These are phyloP conservation scores for Cylindrotheca closterium DNA, from an alignment of 108 stramenopile genomes.

Conservation along the genomic window DNA sequence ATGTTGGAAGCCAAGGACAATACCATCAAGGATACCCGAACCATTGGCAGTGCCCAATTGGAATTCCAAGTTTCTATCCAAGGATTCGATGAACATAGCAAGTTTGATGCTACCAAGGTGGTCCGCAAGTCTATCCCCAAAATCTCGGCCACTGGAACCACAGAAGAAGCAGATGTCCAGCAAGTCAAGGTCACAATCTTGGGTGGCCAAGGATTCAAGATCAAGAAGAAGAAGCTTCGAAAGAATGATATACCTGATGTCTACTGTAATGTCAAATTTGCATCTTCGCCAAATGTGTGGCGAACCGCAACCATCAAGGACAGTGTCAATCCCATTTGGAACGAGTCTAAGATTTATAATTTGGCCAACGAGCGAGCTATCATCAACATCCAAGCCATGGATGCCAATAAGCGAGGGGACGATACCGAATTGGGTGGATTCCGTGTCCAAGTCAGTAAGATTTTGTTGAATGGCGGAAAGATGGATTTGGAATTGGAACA, in stretches of 20 bases:
- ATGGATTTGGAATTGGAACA: constrained; percentile 48
- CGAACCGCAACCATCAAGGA: constrained; percentile 46
- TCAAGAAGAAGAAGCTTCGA: constrained; percentile 38
- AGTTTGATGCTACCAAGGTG: not conserved
- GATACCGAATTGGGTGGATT: constrained; percentile 42
- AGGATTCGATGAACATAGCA: constrained; percentile 11
- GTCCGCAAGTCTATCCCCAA: not conserved
- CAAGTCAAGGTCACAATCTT: constrained; percentile 26
- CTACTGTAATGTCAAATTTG: constrained; percentile 44
- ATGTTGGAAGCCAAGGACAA: constrained; percentile 27
- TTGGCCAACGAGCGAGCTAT: constrained; percentile 22
- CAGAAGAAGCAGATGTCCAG: constrained; percentile 7
- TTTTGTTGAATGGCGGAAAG: constrained; percentile 42
- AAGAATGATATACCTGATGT: constrained; percentile 53
- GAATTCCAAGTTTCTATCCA: constrained; percentile 42
- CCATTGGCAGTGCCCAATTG: constrained; percentile 33
- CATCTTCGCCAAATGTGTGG: constrained; percentile 22
- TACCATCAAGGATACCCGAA: constrained; percentile 44
- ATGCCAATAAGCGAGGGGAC: constrained; percentile 34
- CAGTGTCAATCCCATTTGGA: constrained; percentile 51
- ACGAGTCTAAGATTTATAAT: constrained; percentile 41
- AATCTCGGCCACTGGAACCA: constrained; percentile 12
- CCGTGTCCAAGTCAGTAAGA: constrained; percentile 31
- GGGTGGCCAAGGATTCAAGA: constrained; percentile 44
- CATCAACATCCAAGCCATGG: constrained; percentile 47